Conservation (phyloP, 768 basidiomycete species). For the Clavulina sp. region DNA sequence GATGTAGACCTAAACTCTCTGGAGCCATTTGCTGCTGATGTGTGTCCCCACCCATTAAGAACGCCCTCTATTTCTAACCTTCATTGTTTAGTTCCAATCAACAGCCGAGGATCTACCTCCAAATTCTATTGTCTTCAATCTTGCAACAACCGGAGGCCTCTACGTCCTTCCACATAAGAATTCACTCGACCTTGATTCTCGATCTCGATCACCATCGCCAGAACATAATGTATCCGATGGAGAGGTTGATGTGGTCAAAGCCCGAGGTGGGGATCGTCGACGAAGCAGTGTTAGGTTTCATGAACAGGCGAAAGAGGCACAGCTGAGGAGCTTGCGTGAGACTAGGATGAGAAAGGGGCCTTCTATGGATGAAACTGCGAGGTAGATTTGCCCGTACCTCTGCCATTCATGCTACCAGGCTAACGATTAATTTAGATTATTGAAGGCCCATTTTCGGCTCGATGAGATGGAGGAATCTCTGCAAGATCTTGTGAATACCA, state of each 20-base stretch:
- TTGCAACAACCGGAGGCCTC: constrained; percentile 42
- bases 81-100: neutral
- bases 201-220: constrained; percentile 12
- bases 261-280: neutral
- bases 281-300: too few relatives aligned
- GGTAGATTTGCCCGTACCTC: constrained; percentile 28
- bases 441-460: too few relatives aligned
- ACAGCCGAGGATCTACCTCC: constrained; percentile 35
- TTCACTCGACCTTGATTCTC: constrained; percentile 7
- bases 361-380: constrained; percentile 49
- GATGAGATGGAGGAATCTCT: neutral
- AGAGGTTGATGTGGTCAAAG: constrained; percentile 6
- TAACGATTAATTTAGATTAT: too few relatives aligned
- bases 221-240: constrained; percentile 14
- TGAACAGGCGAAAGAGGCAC: too few relatives aligned
- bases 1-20: constrained; percentile 41
- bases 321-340: constrained; percentile 8
- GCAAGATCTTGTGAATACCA: neutral
- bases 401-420: neutral
- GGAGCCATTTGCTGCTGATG: constrained; percentile 41
- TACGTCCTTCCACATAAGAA: constrained; percentile 33
- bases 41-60: constrained; percentile 21
- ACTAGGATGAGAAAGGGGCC: constrained; percentile 29
- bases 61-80: constrained; percentile 7
- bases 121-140: constrained; percentile 52